These are phyloP conservation scores for Spizellomyces punctatus DNA, from an alignment of 192 early-diverging fungal genomes.

Conservation along the genomic window DNA sequence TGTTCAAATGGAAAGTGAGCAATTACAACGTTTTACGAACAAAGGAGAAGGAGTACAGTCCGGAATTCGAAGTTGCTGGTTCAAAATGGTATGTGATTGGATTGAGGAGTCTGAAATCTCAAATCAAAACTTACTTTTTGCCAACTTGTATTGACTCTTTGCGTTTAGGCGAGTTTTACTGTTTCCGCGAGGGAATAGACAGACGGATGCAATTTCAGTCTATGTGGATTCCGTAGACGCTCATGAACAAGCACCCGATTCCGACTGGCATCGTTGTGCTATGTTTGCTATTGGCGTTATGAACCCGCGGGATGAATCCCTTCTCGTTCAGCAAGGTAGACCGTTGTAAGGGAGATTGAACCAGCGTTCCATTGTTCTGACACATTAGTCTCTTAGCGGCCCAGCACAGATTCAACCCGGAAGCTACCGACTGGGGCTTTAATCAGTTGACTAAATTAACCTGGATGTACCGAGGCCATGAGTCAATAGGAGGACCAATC, in stretches of 20 bases:
- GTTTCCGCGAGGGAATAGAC: conserved; percentile 87
- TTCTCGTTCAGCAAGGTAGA: conserved; percentile 58
- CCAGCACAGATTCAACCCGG: conserved; percentile 79
- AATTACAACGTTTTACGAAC: conserved; percentile 27
- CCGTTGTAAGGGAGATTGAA: too few species aligned
- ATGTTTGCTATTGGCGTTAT: conserved; percentile 79
- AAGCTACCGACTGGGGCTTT: conserved; percentile 96
- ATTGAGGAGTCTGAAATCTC: not conserved
- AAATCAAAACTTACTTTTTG: not conserved
- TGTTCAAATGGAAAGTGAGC: conserved; percentile 41
- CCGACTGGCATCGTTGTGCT: conserved; percentile 81
- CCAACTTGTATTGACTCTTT: not conserved
- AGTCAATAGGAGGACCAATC: conserved; percentile 17
- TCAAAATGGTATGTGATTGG: conserved; percentile 38
- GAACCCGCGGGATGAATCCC: conserved; percentile 68
- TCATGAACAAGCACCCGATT: conserved; percentile 36
- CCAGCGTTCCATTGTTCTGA: too few species aligned
- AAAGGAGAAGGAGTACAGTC: conserved; percentile 40
- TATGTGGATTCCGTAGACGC: conserved; percentile 87
- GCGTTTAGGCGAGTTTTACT: conserved; percentile 76
- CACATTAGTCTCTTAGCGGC: conserved; percentile 47
- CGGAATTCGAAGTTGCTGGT: conserved; percentile 44
- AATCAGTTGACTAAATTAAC: conserved; percentile 60
- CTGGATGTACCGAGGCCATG: conserved; percentile 46
- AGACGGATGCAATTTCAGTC: conserved; percentile 68